Base-by-base conservation (phyloP, 2,329 filamentous ascomycete species). In the Fusarium sp. region DNA sequence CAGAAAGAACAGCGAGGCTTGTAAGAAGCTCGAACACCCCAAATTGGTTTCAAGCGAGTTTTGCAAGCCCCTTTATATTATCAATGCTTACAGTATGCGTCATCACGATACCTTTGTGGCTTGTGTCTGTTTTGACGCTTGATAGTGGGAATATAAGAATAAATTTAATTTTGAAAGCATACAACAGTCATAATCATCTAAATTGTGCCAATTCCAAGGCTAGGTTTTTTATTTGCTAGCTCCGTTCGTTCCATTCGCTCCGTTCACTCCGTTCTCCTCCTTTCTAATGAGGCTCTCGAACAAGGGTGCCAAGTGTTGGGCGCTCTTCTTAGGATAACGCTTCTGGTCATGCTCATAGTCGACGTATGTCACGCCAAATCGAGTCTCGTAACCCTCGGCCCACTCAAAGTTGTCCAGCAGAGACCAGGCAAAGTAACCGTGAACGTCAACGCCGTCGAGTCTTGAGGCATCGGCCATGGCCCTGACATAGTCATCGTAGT, bases 341-440 rank as follows among this genome's bases (percentile, higher is more conserved):
- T 91, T 92, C 85, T 97, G 94, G 24, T 89, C 90, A 71, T 93
- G 88, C 73, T 88, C 83, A 78, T 96, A 97, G 81, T 97, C 93
- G 53, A 97, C 93, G 77, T 87, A 96, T 8, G 91, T 93, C 58
- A 94, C 92, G 26, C 93, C 93, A 74, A 97, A 97, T 40, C 93
- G 87, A 43, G 93, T 96, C 82, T 93, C 90, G 76, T 95, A 97
- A 13, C 93, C 93, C 78, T 97, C 93, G n/a, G 93, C 92, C 92
- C 92, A 95, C 80, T 95, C 93, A 75, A 95, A 95, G 83, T 95
- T 95, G 81, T 97, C 94, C 87, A 97, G 88, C 69, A 97, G 85
- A 78, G 91, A 94, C 93, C 94, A 97, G 17, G 91, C 93, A 83
- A 95, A 88, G 80, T 96, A 97, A 6, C 90, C 93, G 72, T 87